Evolutionary conservation across 345 rosid species (phyloP).

Genomic region (Balakata baccata): DNA sequence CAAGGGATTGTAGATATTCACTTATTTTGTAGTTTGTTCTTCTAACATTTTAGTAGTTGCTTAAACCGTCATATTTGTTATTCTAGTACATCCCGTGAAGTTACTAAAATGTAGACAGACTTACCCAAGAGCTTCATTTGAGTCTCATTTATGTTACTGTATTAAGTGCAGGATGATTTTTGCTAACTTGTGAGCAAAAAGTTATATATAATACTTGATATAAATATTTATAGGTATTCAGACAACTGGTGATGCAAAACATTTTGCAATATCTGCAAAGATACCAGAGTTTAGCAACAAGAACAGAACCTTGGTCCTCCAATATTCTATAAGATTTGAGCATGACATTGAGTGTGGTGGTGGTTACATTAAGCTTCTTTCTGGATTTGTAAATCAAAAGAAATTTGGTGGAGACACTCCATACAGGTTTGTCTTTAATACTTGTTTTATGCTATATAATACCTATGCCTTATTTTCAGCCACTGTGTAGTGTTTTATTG

Average conservation of each 20-base stretch:
- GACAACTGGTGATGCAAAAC: constrained; percentile 78
- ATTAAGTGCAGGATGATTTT: no score
- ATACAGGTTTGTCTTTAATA: constrained; percentile 52
- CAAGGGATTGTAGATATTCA: no score
- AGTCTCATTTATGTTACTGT: neutral
- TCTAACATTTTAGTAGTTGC: neutral
- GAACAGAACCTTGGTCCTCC: constrained; percentile 76
- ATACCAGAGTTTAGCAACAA: constrained; percentile 85
- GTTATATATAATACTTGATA: neutral
- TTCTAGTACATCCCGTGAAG: neutral
- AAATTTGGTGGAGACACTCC: constrained; percentile 99
- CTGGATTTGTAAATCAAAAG: constrained; percentile 94
- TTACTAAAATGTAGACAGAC: neutral
- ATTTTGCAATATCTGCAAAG: constrained; percentile 86
- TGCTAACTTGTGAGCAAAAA: no score
- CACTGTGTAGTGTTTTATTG: no score
- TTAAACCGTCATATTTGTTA: neutral
- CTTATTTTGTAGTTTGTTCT: neutral
- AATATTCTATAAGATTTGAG: constrained; percentile 76
- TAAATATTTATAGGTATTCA: constrained; percentile 60
- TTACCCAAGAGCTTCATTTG: neutral
- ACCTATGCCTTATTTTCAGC: neutral
- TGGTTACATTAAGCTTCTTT: constrained; percentile 87
- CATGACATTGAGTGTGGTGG: constrained; percentile 99
- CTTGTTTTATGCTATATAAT: neutral